Conservation (phyloP, 495 filamentous ascomycete genomes). For the Tuber magnatum region DNA sequence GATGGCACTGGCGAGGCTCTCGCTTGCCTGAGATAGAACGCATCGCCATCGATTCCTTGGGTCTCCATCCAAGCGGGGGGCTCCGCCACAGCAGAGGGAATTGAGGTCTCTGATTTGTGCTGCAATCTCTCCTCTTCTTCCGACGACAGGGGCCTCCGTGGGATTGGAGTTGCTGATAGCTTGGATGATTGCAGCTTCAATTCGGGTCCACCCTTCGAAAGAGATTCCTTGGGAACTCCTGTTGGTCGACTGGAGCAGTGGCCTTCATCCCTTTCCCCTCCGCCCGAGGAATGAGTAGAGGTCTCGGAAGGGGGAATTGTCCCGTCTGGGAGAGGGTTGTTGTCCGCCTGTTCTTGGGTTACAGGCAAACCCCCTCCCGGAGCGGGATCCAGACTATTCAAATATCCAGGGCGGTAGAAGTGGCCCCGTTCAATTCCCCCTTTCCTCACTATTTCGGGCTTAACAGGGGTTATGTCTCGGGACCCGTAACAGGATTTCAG, state of each 20-base stretch:
- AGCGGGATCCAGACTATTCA: constrained; percentile 33
- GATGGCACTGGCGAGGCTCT: constrained; percentile 48
- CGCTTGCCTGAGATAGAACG: constrained; percentile 51
- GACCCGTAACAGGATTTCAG: constrained; percentile 48
- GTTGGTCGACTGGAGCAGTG: constrained; percentile 23
- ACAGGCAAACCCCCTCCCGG: constrained; percentile 42
- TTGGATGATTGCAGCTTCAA: constrained; percentile 39
- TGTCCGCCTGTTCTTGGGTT: constrained; percentile 45
- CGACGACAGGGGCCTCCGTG: constrained; percentile 35
- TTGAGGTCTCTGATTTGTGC: constrained; percentile 50
- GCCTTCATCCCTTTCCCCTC: constrained; percentile 25
- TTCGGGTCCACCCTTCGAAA: constrained; percentile 23
- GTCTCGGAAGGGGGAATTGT: constrained; percentile 42
- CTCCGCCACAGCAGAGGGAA: constrained; percentile 48
- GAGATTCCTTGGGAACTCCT: constrained; percentile 33
- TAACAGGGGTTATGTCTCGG: constrained; percentile 24
- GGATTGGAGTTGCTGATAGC: constrained; percentile 39
- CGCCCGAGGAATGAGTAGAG: constrained; percentile 9
- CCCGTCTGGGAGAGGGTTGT: constrained; percentile 46
- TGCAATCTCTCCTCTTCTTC: constrained; percentile 47
- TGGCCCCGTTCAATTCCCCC: constrained; percentile 47
- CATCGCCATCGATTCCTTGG: constrained; percentile 52
- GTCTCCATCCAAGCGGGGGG: constrained; percentile 40
- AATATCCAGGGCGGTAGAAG: constrained; percentile 43
- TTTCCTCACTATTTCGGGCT: constrained; percentile 14